Base-by-base conservation (phyloP, 2,329 filamentous ascomycete species). In the Colletotrichum salicis region DNA sequence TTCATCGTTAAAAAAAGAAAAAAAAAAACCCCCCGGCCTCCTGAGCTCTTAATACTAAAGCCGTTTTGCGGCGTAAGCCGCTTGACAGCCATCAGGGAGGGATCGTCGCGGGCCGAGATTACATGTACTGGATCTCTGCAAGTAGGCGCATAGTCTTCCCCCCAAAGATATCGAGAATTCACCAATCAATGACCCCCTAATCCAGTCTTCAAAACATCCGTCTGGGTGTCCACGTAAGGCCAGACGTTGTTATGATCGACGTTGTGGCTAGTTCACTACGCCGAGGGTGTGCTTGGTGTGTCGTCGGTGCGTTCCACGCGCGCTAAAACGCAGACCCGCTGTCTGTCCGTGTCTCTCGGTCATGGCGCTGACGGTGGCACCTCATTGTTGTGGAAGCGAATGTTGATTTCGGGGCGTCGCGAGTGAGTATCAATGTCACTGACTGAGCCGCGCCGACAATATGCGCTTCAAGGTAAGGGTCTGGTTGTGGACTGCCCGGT, bases 321-420 rank as follows among this genome's bases (percentile, higher is more conserved):
- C 63, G 24, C 63, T 67, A 67, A 54, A 57, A 54, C 27, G 51
- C 29, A 45, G 29, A 31, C 37, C 63, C 57, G 51, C 67, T 67
- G 67, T 67, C 67, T 33, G 63, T 57, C 67, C 67, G 57, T 67
- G 63, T 67, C 48, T 61, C 51, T 62, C 57, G 67, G 67, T 27
- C 54, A 54, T 59, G 67, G 67, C 24, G 41, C 7, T 45, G 37
- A 37, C 41, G 29, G 33, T 35, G 31, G 29, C 45, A 37, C 24
- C 12, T 33, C 6, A n/a, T 19, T 35, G 19, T 29, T 37, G 27
- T 48, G 12, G 35, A 33, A 35, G 48, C 33, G 62, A 33, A 41
- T 27, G 54, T 65, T 52, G 59, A 60, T 45, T 3, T 55, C 27
- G 55, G 51, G 22, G 27, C 56, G 48, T 61, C 22, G 29, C 35